Evolutionary conservation across 805 yeast species (phyloP), one percentile per base, ranked within the genome.

Genomic region (Torulaspora microellipsoides): DNA sequence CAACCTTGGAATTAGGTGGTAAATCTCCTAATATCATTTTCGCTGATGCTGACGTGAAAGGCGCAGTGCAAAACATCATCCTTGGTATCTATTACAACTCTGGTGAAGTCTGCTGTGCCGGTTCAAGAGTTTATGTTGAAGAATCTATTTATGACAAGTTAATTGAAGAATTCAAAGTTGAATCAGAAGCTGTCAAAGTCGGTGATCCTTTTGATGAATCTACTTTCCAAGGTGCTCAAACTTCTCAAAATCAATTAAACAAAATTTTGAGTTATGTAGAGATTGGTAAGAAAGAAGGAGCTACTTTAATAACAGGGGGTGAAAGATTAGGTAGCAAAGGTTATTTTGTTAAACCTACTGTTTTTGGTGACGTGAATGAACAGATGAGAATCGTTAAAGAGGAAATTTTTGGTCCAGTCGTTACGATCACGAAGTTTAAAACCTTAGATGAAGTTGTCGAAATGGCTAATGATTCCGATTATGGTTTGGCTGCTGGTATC

Each of bases 91-190:
- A 83, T 76, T 87, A 78, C 77, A 90, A 90, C 76, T 82, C 90
- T 61, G 98, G 98, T 70, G 96, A 91, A 72, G 90, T 87, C 46
- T 90, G 98, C 71, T 84, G 89, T 62, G 97, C 96, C 30, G 95
- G 95, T 53, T 88, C 96, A 44, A 81, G 98, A 69, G 71, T 89
- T 53, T 85, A 87, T 64, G 83, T 90, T 47, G 96, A 90, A 69
- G 95, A 85, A 52, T 77, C 78, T 30, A 73, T 88, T 55, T 86
- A 90, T 68, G 96, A 90, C 52, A 74, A 82, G 65, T 78, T 88
- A 51, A 64, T 88, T 45, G 73, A 69, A 29, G 81, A 74, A 52
- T 78, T 85, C 62, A 72, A 71, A 55, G 61, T 62, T 33, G 76
- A 76, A 44, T 76, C 81, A 38, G 76, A 77, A 47, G 65, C 66